These are phyloP conservation scores for Alternaria infectoria DNA, from an alignment of 2,329 filamentous ascomycete species.

Conservation along the genomic window DNA sequence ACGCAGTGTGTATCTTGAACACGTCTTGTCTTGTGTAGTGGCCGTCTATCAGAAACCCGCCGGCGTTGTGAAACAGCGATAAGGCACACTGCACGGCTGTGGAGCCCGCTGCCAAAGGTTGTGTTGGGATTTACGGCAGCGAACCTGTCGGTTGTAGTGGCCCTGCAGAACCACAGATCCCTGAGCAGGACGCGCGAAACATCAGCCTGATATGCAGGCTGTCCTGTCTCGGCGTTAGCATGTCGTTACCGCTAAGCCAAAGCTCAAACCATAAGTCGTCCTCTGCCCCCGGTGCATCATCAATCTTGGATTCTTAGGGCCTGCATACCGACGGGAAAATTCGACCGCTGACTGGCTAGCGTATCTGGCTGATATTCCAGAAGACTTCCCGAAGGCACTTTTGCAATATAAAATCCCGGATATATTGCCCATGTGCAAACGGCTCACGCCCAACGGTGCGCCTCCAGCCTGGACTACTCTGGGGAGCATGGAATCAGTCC, in stretches of 20 bases:
- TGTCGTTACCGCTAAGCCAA: slow-evolving; percentile 20
- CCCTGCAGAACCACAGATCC: slow-evolving; percentile 31
- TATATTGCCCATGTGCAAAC: slow-evolving; percentile 26
- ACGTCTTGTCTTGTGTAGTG: slow-evolving; percentile 15
- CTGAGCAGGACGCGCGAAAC: slow-evolving; percentile 29
- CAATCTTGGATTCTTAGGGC: slow-evolving; percentile 19
- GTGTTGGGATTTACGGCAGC: slow-evolving; percentile 28
- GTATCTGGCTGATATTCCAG: slow-evolving; percentile 23
- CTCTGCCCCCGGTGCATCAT: slow-evolving; percentile 16
- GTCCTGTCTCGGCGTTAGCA: slow-evolving; percentile 28
- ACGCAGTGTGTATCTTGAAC: slow-evolving; percentile 26
- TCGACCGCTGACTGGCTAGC: slow-evolving; percentile 27
- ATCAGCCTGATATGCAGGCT: slow-evolving; percentile 45
- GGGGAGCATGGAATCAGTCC: slow-evolving; percentile 32
- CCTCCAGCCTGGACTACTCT: slow-evolving; percentile 23
- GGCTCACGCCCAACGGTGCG: slow-evolving; percentile 17
- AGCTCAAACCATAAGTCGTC: slow-evolving; percentile 19
- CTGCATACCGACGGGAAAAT: slow-evolving; percentile 15
- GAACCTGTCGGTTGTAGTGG: slow-evolving; percentile 30
- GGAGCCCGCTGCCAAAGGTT: slow-evolving; percentile 26
- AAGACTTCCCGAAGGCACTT: slow-evolving; percentile 16
- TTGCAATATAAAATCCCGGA: slow-evolving; percentile 28
- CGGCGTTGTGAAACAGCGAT: slow-evolving; percentile 46
- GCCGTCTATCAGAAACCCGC: slow-evolving; percentile 37
- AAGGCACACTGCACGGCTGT: slow-evolving; percentile 39